Base-by-base conservation (phyloP, 2,329 filamentous ascomycete genomes). In the Pseudogymnoascus sp. region DNA sequence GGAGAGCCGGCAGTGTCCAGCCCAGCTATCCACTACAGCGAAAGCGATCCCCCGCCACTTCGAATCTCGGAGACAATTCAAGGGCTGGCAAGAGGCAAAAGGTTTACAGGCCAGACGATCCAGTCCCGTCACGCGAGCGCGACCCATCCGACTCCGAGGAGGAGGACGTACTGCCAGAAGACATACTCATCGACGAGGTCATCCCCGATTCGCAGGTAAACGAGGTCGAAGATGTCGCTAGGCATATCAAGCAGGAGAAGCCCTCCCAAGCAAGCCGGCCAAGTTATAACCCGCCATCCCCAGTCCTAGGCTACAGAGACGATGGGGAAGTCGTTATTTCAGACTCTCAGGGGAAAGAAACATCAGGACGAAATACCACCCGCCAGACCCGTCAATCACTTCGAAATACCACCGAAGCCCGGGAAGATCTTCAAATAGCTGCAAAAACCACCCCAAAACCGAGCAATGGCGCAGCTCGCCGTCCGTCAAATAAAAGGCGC, bases 51-150 rank as follows among this genome's bases (percentile, higher is more conserved):
- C 59, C 59, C 14, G 59, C 59, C 8, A 60, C 59, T 4, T 60
- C 59, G 34, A 60, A 60, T 14, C 34, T 60, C 11, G 59, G 59
- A 25, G 59, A 60, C 38, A 25, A 25, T 60, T 40, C 21, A 14
- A 38, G 59, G 21, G 59, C 59, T 60, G 59, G 59, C 12, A 60
- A 60, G 38, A 60, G 36, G 36, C 59, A 60, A 8, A 60, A 42
- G n/a, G 34, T 60, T 60, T 42, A 60, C 18, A 42, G 38, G 36
- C 59, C 59, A 3, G 59, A 60, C 21, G 36, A 42, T n/a, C 59
- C 59, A 40, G 10, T 60, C 21, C 59, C 59, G 25, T 40, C 59
- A 11, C 34, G 34, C 38, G 59, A 60, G 59, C 34, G 59, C 34
- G 38, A 56, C 16, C 10, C 28, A 21, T 56, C n/a, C 28, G 50